A percentile compares a stretch with the other conserved stretches of the same genome.
phyloP scores from a whole-genome alignment of 202 grass and related monocot species.

The Bolboschoenoplectus hybrid region DNA sequence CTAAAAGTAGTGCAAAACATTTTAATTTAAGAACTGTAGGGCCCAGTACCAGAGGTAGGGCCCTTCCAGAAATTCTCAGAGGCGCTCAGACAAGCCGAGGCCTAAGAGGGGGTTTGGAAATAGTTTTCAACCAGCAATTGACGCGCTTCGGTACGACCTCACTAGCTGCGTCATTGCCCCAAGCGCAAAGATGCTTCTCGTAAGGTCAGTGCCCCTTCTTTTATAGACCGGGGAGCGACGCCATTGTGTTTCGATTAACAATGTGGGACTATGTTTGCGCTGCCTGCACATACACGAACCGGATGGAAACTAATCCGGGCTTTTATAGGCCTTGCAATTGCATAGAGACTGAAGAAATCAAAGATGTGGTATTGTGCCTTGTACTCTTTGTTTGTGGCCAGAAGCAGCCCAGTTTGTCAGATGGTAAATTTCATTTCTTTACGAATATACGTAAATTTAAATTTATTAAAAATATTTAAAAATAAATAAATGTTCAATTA shows the following conservation, averaged over 20 bases:
- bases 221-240: constrained; percentile 18
- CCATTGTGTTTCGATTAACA: background rate
- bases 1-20: too few species aligned
- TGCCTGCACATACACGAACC: background rate
- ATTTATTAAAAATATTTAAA: too few species aligned
- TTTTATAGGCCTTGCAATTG: background rate
- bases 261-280: constrained; percentile 1
- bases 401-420: background rate
- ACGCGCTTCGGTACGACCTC: constrained; percentile 75
- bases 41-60: constrained; percentile 42
- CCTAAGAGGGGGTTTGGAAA: constrained; percentile 73
- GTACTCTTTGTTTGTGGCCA: background rate
- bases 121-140: constrained; percentile 89
- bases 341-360: background rate
- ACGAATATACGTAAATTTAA: too few species aligned
- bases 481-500: too few species aligned
- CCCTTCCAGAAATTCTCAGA: constrained; percentile 69
- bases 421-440: too few species aligned
- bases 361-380: background rate
- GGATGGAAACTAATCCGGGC: background rate
- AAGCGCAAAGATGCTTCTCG: constrained; percentile 44
- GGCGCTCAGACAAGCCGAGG: constrained; percentile 29
- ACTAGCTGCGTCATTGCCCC: constrained; percentile 84
- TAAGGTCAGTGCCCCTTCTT: fast-evolving
- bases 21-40: constrained; percentile 34